A percentile compares a stretch with the other conserved stretches of the same genome.
phyloP scores from a whole-genome alignment of 371 early-diverging fungal species.

The Dichotomocladium elegans region DNA sequence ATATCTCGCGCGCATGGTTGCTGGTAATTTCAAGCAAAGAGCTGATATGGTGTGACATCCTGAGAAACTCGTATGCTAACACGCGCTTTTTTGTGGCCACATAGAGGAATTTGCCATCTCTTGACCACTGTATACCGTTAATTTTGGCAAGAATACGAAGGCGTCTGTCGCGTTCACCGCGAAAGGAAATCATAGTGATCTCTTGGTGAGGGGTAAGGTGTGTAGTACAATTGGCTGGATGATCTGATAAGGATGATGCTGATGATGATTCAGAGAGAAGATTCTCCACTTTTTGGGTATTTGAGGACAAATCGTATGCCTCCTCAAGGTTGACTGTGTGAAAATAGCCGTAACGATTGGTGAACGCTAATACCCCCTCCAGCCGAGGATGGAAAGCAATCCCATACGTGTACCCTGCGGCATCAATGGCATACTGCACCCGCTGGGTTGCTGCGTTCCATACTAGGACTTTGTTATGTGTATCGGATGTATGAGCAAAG shows the following conservation, averaged over 20 bases:
- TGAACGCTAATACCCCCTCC: constrained; percentile 52
- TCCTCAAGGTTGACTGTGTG: constrained; percentile 51
- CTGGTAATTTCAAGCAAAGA: constrained; percentile 14
- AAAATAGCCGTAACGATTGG: constrained; percentile 58
- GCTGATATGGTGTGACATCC: constrained; percentile 1
- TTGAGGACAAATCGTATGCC: constrained; percentile 1
- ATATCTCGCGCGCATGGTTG: constrained; percentile 8
- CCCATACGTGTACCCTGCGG: constrained; percentile 47
- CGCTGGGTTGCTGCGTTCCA: constrained; percentile 46
- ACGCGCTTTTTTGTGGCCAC: constrained; percentile 56
- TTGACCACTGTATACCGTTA: constrained; percentile 57
- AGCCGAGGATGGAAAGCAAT: constrained; percentile 53
- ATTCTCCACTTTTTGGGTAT: constrained; percentile 4
- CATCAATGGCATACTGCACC: constrained; percentile 40
- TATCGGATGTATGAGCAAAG: constrained; percentile 61
- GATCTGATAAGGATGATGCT: constrained; percentile 4
- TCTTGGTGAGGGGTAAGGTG: constrained; percentile 38
- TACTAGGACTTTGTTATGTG: constrained; percentile 38
- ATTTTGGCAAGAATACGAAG: constrained; percentile 55
- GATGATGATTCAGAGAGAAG: constrained; percentile 8
- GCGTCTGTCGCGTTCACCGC: constrained; percentile 45
- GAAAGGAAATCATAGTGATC: constrained; percentile 56
- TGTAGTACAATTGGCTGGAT: constrained; percentile 11
- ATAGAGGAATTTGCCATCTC: constrained; percentile 48
- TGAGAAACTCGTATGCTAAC: constrained; percentile 44